Base-by-base conservation (phyloP, 2,329 filamentous ascomycete genomes). In the Aspergillus ochraceoroseus region DNA sequence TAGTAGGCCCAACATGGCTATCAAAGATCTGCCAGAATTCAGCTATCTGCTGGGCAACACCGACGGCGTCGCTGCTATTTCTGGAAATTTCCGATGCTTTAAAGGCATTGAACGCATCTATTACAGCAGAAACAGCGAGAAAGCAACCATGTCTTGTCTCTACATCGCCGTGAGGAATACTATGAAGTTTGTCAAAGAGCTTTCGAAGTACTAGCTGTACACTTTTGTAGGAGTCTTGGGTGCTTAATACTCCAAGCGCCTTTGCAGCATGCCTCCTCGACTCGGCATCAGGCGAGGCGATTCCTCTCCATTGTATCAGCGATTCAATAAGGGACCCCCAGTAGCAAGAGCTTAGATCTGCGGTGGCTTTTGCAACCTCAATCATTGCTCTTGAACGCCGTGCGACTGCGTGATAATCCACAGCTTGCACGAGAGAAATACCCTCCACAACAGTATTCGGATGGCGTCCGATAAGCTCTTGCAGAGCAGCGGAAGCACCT, bases 371-470 rank as follows among this genome's bases (percentile, higher is more conserved):
- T 0, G 86, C 81, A 7, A 96, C 87, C 32, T 89, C 79, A 27
- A 80, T 75, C 54, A 95, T 82, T 3, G 89, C 90, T 50, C 86
- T 77, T 11, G 85, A 83, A 15, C 90, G 77, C n/a, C 94, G 75
- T 2, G 92, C 90, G 13, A 98, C 88, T 25, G 87, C 79, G 60
- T 95, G 88, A 57, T 95, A 98, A 58, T 98, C 92, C 1, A 96
- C 86, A 2, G 79, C 76, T 58, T 96, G 92, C 0, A 96, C 87
- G 2, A 96, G 74, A 28, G 79, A 67, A 41, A 98, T 96, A 0
- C 90, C 92, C 54, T 88, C 73, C 11, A 76, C 71, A 22, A 96
- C 79, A 0, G 78, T 88, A 54, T 95, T 83, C 0, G 92, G 90
- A 64, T 98, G 90, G 7, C 92, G 80, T 7, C 92, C 92, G 44